phyloP scores from a whole-genome alignment of 495 filamentous ascomycete species.

The Aspergillus sclerotioniger region DNA sequence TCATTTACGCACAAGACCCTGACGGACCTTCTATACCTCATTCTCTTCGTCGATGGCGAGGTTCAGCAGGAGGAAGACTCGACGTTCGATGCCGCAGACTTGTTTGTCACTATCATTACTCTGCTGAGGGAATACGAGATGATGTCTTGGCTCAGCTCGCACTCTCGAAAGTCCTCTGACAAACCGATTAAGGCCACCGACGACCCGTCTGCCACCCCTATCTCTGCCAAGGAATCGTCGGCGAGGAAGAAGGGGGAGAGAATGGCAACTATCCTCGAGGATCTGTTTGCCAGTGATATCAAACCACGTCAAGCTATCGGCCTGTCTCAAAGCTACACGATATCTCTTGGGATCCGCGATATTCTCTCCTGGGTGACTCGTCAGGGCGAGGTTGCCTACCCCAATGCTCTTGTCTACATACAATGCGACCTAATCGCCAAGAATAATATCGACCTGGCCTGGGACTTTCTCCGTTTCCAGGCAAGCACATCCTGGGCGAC shows the following conservation, averaged over 20 bases:
- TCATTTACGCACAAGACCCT: conserved; percentile 63
- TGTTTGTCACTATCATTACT: conserved; percentile 66
- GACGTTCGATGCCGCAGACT: conserved; percentile 61
- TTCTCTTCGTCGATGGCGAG: conserved; percentile 79
- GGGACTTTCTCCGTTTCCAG: conserved; percentile 71
- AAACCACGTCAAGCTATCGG: conserved; percentile 43
- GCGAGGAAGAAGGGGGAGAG: conserved; percentile 26
- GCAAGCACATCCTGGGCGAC: conserved; percentile 67
- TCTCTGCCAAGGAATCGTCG: conserved; percentile 29
- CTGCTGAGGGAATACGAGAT: conserved; percentile 73
- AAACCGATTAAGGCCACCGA: conserved; percentile 10
- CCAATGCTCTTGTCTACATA: conserved; percentile 53
- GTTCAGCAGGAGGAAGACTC: conserved; percentile 65
- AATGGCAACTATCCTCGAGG: conserved; percentile 46
- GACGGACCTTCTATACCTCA: conserved; percentile 76
- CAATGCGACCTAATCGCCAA: conserved; percentile 71
- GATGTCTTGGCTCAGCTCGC: conserved; percentile 75
- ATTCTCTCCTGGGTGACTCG: conserved; percentile 49
- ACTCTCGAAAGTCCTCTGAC: conserved; percentile 36
- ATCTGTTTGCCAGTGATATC: conserved; percentile 48
- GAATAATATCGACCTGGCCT: conserved; percentile 67
- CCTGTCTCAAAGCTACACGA: conserved; percentile 43
- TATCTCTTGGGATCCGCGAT: conserved; percentile 50
- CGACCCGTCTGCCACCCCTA: conserved; percentile 25
- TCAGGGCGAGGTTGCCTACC: conserved; percentile 42